phyloP scores from a whole-genome alignment of 805 yeast species.

The Zygosaccharomyces bailii region DNA sequence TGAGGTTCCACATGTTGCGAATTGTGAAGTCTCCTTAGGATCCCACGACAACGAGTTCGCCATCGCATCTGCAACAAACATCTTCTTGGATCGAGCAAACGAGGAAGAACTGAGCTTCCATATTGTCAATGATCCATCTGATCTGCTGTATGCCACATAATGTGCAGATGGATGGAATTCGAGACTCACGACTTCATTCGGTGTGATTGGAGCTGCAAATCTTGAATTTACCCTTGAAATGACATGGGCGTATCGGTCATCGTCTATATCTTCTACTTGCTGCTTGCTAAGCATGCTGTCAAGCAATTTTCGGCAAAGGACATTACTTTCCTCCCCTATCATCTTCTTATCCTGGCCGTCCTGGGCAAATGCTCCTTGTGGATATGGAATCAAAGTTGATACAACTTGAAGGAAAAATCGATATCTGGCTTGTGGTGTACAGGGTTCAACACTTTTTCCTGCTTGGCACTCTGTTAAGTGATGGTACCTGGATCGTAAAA shows the following conservation, averaged over 20 bases:
- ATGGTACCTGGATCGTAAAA: too few species aligned
- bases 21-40: constrained; percentile 19
- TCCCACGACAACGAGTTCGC: constrained; percentile 30
- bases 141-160: constrained; percentile 29
- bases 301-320: constrained; percentile 10
- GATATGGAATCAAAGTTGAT: background rate
- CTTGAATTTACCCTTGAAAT: constrained; percentile 23
- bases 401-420: background rate
- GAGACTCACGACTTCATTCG: constrained; percentile 25
- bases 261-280: constrained; percentile 21
- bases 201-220: constrained; percentile 16
- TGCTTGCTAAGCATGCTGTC: constrained; percentile 10
- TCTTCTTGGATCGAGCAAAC: constrained; percentile 15
- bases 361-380: background rate
- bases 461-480: too few species aligned
- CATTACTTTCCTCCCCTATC: constrained; percentile 9
- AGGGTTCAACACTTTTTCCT: constrained; percentile 3
- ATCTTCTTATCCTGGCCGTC: constrained; percentile 5
- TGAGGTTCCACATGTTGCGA: constrained; percentile 27
- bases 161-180: constrained; percentile 31
- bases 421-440: background rate
- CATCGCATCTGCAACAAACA: constrained; percentile 17
- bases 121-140: constrained; percentile 33
- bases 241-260: constrained; percentile 23
- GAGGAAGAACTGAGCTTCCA: constrained; percentile 20